Percentiles rank a stretch among this genome's conserved stretches.
Conservation (phyloP, 345 rosid species). For the Populus tremula region DNA sequence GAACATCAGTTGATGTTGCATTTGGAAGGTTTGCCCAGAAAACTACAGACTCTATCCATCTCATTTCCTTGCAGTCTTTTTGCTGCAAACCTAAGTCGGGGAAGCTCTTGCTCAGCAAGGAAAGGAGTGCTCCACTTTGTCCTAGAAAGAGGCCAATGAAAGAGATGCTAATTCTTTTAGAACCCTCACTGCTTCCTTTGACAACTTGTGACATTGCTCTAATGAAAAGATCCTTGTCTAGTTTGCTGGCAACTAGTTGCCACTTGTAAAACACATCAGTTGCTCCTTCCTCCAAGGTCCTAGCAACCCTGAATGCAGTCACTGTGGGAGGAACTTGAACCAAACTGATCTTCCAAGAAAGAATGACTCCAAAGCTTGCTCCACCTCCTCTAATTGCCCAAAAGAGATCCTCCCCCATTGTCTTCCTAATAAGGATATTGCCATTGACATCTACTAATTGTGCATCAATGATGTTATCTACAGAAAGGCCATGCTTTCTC, state of each 20-base stretch:
- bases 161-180: background rate
- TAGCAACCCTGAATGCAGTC: conserved; percentile 28
- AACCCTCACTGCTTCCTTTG: background rate
- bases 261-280: conserved; percentile 33
- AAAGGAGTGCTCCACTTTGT: background rate
- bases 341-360: conserved; percentile 7
- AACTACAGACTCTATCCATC: conserved; percentile 9
- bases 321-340: conserved; percentile 8
- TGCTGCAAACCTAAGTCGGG: background rate
- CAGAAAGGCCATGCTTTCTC: conserved; percentile 4
- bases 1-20: background rate
- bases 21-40: background rate
- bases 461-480: background rate
- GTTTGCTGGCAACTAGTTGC: conserved; percentile 36
- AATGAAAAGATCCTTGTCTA: conserved; percentile 35
- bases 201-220: conserved; percentile 19
- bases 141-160: conserved; percentile 12
- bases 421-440: background rate
- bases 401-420: conserved; percentile 5
- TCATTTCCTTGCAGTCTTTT: background rate
- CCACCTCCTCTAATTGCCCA: conserved; percentile 10
- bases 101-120: background rate
- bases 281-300: conserved; percentile 31
- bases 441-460: conserved; percentile 1
- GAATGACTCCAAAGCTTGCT: conserved; percentile 7